Evolutionary conservation across 73 alveolate genomes (phyloP).

Genomic region (Paramecium sonneborni): DNA sequence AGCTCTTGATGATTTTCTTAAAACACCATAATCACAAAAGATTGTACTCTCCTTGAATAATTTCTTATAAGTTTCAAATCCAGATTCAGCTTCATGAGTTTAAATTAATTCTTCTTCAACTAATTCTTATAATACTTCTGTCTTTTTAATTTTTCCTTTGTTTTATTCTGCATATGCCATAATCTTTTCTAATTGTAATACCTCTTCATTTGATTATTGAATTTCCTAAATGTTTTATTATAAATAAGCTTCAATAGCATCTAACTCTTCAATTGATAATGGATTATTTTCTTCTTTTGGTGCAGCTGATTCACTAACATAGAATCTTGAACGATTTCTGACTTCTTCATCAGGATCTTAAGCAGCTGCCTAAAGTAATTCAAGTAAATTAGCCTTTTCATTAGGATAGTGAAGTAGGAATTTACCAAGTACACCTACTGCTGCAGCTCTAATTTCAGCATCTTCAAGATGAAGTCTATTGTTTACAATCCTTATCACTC

Average conservation of each 20-base stretch:
- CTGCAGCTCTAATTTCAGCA: slow-evolving; percentile 68
- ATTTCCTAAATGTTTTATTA: slow-evolving; percentile 12
- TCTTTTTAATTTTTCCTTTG: slow-evolving; percentile 6
- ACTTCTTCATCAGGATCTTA: slow-evolving; percentile 71
- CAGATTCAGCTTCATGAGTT: slow-evolving; percentile 19
- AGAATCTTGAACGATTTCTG: slow-evolving; percentile 55
- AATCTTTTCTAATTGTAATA: slow-evolving; percentile 3
- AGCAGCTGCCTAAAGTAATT: slow-evolving; percentile 22
- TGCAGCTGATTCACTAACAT: slow-evolving; percentile 29
- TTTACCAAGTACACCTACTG: slow-evolving; percentile 62
- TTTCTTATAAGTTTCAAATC: slow-evolving; percentile 36
- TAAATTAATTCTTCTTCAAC: slow-evolving; percentile 35
- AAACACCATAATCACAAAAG: slow-evolving; percentile 55
- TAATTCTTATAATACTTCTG: slow-evolving; percentile 34
- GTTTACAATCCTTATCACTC: slow-evolving; percentile 59
- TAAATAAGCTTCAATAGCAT: slow-evolving; percentile 50
- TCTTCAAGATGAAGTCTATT: slow-evolving; percentile 66
- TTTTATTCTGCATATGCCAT: slow-evolving; percentile 55
- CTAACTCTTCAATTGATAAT: slow-evolving; percentile 28
- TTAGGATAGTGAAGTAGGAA: slow-evolving; percentile 15
- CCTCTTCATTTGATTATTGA: slow-evolving; percentile 46
- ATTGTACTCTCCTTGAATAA: slow-evolving; percentile 28
- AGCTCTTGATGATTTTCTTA: slow-evolving; percentile 10
- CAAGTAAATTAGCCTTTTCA: background rate
- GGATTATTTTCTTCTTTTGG: background rate